Base-by-base conservation (phyloP, 768 basidiomycete genomes). In the Antrodiella citrinella region DNA sequence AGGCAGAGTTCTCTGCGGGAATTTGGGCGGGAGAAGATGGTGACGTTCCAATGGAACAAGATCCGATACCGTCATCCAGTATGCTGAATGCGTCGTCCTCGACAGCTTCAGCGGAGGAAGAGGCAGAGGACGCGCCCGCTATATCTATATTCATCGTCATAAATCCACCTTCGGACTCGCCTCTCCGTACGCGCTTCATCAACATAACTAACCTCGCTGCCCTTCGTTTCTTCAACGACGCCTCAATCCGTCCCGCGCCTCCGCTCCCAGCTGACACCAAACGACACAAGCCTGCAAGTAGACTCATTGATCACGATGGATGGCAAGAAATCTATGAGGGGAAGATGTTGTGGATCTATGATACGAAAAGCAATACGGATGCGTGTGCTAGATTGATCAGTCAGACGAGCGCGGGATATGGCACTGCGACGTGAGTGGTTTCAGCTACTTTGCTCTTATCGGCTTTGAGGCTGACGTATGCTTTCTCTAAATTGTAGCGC, bases 311-410 rank as follows among this genome's bases (percentile, higher is more conserved):
- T 60, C 65, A 69, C 45, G 69, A 69, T 22, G 81, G 83, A 2
- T 80, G 78, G 76, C 87, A 89, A 65, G 88, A 90, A 63, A 71
- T 80, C 13, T 91, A 90, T 59, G 59, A 62, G 2, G 87, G 88
- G 10, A 75, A 77, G 57, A 75, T 71, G 25, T 56, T 90, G 20
- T 90, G 88, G 88, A 74, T 90, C 47, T 91, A 88, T 59, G 87
- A 90, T 58, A 57, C 69, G 4, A 67, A 65, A 55, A 87, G 86
- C 9, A 85, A 86, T 58, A 49, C 47, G 12, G 86, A 90, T 63
- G 76, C 76, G 53, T 85, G 80, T 53, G 81, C 75, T 47, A 74
- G 86, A 44, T 68, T 85, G n/a, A 77, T 91, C 9, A 78, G 73
- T 58, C 77, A 75, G 54, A 59, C 68, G 48, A 62, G 70, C 12